A percentile compares a stretch with the other conserved stretches of the same genome.
Evolutionary conservation across 257 asterid genomes (phyloP).

Genomic region (Plantago elongata): DNA sequence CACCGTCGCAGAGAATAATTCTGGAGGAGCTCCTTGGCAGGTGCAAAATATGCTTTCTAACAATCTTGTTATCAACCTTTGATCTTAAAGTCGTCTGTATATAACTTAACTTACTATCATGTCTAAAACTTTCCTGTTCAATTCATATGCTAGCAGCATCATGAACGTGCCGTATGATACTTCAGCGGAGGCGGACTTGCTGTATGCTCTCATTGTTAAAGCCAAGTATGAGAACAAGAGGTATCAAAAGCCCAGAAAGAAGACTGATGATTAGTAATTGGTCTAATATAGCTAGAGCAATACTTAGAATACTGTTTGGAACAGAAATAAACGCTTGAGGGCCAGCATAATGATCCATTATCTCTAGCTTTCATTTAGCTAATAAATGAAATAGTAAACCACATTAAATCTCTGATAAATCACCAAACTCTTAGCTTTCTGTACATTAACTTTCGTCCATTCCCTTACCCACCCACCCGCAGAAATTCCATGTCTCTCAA

Average conservation of each 20-base stretch:
- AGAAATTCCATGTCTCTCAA: background rate
- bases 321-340: background rate
- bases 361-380: background rate
- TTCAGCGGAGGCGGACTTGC: constrained; percentile 79
- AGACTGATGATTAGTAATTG: too few relatives aligned
- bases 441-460: background rate
- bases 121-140: constrained; percentile 1
- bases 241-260: constrained; percentile 53
- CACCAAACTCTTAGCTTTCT: background rate
- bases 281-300: too few relatives aligned
- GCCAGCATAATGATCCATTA: background rate
- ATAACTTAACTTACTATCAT: background rate
- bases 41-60: constrained; percentile 19
- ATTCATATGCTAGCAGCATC: constrained; percentile 40
- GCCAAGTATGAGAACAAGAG: constrained; percentile 77
- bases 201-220: constrained; percentile 63
- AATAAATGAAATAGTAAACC: background rate
- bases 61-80: background rate
- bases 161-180: constrained; percentile 67
- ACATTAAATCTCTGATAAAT: background rate
- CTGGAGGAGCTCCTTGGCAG: constrained; percentile 83
- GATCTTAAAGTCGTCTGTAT: background rate
- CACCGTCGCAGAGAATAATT: constrained; percentile 81
- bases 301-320: background rate
- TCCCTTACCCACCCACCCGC: background rate